Conservation (phyloP, 129 eudicot genomes). For the Artemisia annua region DNA sequence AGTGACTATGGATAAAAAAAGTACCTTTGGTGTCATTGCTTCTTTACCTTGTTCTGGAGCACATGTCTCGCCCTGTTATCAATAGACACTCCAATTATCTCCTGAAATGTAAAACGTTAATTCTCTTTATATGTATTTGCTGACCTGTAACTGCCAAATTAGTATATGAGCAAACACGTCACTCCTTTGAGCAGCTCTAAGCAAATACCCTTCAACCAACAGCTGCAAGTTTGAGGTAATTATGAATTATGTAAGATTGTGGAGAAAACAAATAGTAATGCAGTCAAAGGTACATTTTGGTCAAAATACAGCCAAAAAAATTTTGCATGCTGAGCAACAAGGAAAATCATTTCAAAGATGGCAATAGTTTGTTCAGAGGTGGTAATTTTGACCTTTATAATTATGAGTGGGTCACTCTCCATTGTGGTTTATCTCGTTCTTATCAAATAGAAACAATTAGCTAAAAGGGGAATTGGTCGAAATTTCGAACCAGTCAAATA, state of each 20-base stretch:
- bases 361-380: too few species aligned
- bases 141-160: constrained; percentile 98
- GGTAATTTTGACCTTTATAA: too few species aligned
- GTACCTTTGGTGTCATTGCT: constrained; percentile 63
- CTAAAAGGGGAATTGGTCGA: too few species aligned
- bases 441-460: too few species aligned
- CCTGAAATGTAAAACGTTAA: constrained; percentile 23
- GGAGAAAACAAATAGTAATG: not conserved
- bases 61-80: constrained; percentile 78
- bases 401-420: too few species aligned
- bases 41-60: constrained; percentile 85
- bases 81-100: constrained; percentile 23
- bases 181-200: constrained; percentile 98
- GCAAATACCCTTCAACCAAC: constrained; percentile 92
- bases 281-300: constrained; percentile 1
- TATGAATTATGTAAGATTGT: constrained; percentile 9
- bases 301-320: not conserved
- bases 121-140: constrained; percentile 8
- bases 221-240: constrained; percentile 51
- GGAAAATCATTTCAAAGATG: not conserved
- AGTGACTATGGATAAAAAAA: constrained; percentile 2
- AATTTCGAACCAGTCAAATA: too few species aligned
- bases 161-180: constrained; percentile 97
- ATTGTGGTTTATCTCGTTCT: too few species aligned
- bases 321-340: not conserved